phyloP scores from a whole-genome alignment of 2,329 filamentous ascomycete genomes.

The Alternaria postmessia region DNA sequence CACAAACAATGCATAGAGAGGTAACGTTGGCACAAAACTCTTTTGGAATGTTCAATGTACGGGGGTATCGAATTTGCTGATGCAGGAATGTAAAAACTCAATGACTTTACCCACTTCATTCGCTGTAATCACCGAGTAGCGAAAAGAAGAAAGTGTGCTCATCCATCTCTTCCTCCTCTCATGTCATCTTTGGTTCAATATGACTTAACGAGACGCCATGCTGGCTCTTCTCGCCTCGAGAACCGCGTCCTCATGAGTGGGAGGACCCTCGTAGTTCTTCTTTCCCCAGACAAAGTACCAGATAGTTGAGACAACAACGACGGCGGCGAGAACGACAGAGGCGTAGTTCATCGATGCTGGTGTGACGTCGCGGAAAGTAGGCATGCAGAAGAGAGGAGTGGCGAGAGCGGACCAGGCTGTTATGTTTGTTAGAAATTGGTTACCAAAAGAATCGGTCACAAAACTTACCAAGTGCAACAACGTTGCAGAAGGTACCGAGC shows the following conservation, averaged over 20 bases:
- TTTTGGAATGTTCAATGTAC: background rate
- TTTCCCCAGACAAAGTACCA: slow-evolving; percentile 77
- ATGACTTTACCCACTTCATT: background rate
- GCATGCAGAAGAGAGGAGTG: slow-evolving; percentile 79
- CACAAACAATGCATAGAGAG: background rate
- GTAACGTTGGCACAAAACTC: background rate
- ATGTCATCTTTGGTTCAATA: background rate
- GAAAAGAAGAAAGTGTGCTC: background rate
- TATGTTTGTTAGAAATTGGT: slow-evolving; percentile 10
- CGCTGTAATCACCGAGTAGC: background rate
- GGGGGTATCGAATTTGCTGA: slow-evolving; percentile 13
- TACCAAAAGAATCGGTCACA: background rate
- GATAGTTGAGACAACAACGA: slow-evolving; percentile 65
- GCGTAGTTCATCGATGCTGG: slow-evolving; percentile 74
- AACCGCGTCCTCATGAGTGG: slow-evolving; percentile 45
- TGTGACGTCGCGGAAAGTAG: slow-evolving; percentile 67
- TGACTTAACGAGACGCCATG: slow-evolving; percentile 29
- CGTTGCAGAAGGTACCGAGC: slow-evolving; percentile 69
- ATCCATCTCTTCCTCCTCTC: background rate
- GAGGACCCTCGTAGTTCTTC: slow-evolving; percentile 72
- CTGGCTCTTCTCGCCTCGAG: slow-evolving; percentile 45
- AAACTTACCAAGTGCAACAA: slow-evolving; percentile 68
- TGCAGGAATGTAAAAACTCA: background rate
- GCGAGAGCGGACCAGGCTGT: slow-evolving; percentile 70
- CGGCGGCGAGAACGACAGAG: slow-evolving; percentile 75